Percentiles rank a stretch among this genome's conserved stretches.
phyloP scores from a whole-genome alignment of 495 filamentous ascomycete species.

The Durotheca rogersii region DNA sequence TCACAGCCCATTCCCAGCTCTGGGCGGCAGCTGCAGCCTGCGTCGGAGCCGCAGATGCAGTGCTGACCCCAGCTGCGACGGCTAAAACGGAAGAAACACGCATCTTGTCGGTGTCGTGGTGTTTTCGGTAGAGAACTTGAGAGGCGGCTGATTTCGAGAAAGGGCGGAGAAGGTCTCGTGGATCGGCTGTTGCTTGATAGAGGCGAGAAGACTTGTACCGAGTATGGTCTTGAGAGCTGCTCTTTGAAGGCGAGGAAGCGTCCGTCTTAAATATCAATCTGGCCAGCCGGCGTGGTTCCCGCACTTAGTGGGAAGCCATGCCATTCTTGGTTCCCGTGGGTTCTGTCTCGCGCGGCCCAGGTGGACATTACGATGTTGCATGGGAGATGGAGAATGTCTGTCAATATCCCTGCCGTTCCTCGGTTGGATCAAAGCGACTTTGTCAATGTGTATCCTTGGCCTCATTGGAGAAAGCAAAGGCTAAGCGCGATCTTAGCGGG shows the following conservation, averaged over 20 bases:
- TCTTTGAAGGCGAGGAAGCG: not conserved
- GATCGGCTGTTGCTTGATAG: conserved; percentile 5
- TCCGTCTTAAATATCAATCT: conserved; percentile 13
- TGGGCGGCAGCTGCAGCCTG: conserved; percentile 17
- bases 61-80: conserved; percentile 19
- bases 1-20: conserved; percentile 30
- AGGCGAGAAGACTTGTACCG: not conserved
- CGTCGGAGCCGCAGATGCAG: conserved; percentile 25
- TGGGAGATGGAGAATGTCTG: conserved; percentile 25
- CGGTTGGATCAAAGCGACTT: conserved; percentile 25
- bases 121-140: not conserved
- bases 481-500: conserved; percentile 28
- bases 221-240: not conserved
- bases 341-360: conserved; percentile 19
- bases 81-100: conserved; percentile 27
- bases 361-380: conserved; percentile 24
- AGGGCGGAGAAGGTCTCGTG: not conserved
- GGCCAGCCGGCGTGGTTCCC: not conserved
- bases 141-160: conserved; percentile 2
- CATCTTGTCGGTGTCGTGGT: conserved; percentile 20
- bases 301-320: conserved; percentile 10
- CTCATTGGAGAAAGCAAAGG: conserved; percentile 11
- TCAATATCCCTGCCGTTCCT: conserved; percentile 25
- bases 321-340: conserved; percentile 26
- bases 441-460: conserved; percentile 19